Base-by-base conservation (phyloP, 2,329 filamentous ascomycete species). In the Fusarium luffae region DNA sequence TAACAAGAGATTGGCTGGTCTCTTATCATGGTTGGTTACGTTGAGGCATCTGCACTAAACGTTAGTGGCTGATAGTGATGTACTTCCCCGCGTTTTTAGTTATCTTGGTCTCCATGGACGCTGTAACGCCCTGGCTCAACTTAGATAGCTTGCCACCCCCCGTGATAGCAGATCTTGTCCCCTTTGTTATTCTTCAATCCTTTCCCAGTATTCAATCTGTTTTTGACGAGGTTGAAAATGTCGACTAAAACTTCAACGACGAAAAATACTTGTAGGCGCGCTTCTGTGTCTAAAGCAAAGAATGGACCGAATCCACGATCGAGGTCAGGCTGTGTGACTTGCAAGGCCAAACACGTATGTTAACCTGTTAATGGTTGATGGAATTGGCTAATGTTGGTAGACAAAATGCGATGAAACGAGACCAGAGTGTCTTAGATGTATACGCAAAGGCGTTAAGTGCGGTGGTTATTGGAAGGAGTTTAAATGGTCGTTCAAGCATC, bases 401-500 rank as follows among this genome's bases (percentile, higher is more conserved):
- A 72, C 75, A 10, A 77, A 77, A 76, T 77, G 76, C 64, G 76
- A 77, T 41, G 76, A 77, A 51, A 72, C 75, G 42, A 74, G 74
- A 46, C 76, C 76, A 4, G 71, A 71, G 28, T 77, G 76, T 50
- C 59, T 70, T 13, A 71, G 69, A 48, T 77, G 76, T 59, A 60
- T 69, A 12, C 67, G 69, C 4, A 77, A 77, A 37, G 76, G 76
- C 7, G 69, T 77, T 18, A 70, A 69, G 16, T 77, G 76, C 41
- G 74, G 70, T 4, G 76, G 76, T 6, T 77, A 77, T 19, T 71
- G 70, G 66, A 69, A 69, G 23, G 76, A 77, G 21, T 76, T 82
- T 46, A 79, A 78, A 40, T 82, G 81, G 81, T 82, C 81, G 0
- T 82, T 80, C 65, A 82, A 82, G 46, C 79, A 82, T 58, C 80